phyloP scores from a whole-genome alignment of 1,139 yeast genomes.

The Pichia kudriavzevii region DNA sequence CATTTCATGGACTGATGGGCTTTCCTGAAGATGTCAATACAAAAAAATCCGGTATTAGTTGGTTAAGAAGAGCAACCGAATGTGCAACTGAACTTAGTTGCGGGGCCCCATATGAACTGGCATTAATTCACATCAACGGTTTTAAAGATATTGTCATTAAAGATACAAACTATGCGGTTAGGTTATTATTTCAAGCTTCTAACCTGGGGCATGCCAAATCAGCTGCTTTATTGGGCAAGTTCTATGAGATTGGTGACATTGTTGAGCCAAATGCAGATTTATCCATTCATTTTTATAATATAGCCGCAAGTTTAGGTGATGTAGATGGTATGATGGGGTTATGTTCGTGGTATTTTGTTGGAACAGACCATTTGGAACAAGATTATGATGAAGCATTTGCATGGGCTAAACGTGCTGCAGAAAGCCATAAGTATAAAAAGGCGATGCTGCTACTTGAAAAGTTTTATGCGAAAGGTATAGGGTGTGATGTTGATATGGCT shows the following conservation, averaged over 20 bases:
- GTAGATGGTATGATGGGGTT: constrained; percentile 84
- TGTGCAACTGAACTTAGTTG: constrained; percentile 78
- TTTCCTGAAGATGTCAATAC: constrained; percentile 57
- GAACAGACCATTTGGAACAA: constrained; percentile 69
- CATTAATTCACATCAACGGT: constrained; percentile 76
- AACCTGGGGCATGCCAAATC: constrained; percentile 80
- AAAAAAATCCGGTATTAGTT: constrained; percentile 82
- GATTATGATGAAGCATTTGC: constrained; percentile 86
- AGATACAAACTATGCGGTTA: constrained; percentile 79
- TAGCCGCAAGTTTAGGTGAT: constrained; percentile 85
- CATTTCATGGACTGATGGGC: constrained; percentile 82
- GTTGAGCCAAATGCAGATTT: constrained; percentile 79
- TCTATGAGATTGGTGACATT: constrained; percentile 74
- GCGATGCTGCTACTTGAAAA: constrained; percentile 86
- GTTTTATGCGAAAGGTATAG: constrained; percentile 82
- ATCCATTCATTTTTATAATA: constrained; percentile 86
- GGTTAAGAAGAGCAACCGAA: constrained; percentile 84
- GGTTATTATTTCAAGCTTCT: constrained; percentile 82
- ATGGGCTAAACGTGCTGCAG: constrained; percentile 89
- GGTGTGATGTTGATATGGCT: constrained; percentile 53
- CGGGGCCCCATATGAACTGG: constrained; percentile 91
- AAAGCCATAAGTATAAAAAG: constrained; percentile 53
- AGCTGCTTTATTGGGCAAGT: constrained; percentile 70
- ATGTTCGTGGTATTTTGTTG: constrained; percentile 95
- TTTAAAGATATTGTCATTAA: constrained; percentile 80